Conservation (phyloP, 345 rosid genomes). For the Reutealis trisperma region DNA sequence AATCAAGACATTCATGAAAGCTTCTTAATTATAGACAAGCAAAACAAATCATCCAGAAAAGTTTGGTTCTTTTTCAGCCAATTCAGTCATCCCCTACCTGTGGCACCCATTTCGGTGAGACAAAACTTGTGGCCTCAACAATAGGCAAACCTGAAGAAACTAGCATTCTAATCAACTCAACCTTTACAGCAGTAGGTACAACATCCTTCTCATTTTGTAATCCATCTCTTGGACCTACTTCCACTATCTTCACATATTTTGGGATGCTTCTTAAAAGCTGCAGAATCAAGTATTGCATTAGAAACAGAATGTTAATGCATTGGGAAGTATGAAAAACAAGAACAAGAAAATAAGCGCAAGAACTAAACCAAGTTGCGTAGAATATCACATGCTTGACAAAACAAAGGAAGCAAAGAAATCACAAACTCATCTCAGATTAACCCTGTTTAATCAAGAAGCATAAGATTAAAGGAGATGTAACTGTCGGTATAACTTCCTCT, state of each 20-base stretch:
- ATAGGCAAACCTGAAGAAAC: constrained; percentile 60
- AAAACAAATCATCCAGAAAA: neutral
- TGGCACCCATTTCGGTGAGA: constrained; percentile 85
- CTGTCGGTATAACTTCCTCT: neutral
- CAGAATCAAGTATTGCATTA: neutral
- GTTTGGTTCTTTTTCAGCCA: constrained; percentile 8
- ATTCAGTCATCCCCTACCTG: constrained; percentile 36
- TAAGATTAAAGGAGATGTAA: neutral
- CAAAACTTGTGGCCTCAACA: constrained; percentile 78
- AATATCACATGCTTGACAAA: neutral
- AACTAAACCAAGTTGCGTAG: neutral
- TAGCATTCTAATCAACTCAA: constrained; percentile 58
- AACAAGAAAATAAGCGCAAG: neutral
- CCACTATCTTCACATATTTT: constrained; percentile 64
- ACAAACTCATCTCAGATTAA: too few species aligned
- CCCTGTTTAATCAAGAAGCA: too few species aligned
- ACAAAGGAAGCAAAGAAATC: neutral
- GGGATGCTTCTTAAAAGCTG: constrained; percentile 56
- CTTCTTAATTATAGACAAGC: constrained; percentile 7
- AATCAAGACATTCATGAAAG: neutral
- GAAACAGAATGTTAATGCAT: neutral
- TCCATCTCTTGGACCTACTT: constrained; percentile 80
- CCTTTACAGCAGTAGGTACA: constrained; percentile 54
- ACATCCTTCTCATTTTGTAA: constrained; percentile 62
- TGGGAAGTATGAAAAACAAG: neutral